Evolutionary conservation across 2,329 filamentous ascomycete species (phyloP).

Genomic region (Colletotrichum musicola): DNA sequence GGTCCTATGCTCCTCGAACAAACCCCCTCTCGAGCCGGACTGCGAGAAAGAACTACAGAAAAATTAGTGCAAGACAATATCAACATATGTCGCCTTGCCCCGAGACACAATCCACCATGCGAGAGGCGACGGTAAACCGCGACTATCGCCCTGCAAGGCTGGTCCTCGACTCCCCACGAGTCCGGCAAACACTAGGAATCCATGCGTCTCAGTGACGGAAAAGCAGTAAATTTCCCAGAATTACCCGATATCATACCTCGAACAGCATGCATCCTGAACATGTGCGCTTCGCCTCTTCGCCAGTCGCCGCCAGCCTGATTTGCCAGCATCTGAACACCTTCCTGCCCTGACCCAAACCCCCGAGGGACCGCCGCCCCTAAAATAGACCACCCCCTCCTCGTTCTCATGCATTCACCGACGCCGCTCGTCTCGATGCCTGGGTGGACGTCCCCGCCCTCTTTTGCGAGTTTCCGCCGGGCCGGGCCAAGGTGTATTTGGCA

Average conservation of each 20-base stretch:
- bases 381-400: background rate
- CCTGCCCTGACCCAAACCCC: conserved; percentile 3
- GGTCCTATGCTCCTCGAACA: too few relatives aligned
- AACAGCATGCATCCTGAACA: conserved; percentile 14
- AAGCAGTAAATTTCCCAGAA: conserved; percentile 15
- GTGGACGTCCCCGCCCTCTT: conserved; percentile 41
- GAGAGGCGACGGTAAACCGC: too few relatives aligned
- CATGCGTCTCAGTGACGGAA: conserved; percentile 4
- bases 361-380: conserved; percentile 18
- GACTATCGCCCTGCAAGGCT: too few relatives aligned
- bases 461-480: conserved; percentile 52
- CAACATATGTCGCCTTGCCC: background rate
- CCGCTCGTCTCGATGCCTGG: conserved; percentile 37
- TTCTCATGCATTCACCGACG: conserved; percentile 30
- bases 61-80: too few relatives aligned
- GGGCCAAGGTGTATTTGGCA: conserved; percentile 85
- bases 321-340: conserved; percentile 19
- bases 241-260: conserved; percentile 29
- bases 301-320: conserved; percentile 32
- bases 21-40: too few relatives aligned
- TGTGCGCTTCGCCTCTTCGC: conserved; percentile 37
- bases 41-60: too few relatives aligned
- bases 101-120: too few relatives aligned
- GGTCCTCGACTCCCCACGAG: too few relatives aligned
- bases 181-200: background rate